These are phyloP conservation scores for Mitragyna speciosa DNA, from an alignment of 257 asterid species.

Conservation along the genomic window DNA sequence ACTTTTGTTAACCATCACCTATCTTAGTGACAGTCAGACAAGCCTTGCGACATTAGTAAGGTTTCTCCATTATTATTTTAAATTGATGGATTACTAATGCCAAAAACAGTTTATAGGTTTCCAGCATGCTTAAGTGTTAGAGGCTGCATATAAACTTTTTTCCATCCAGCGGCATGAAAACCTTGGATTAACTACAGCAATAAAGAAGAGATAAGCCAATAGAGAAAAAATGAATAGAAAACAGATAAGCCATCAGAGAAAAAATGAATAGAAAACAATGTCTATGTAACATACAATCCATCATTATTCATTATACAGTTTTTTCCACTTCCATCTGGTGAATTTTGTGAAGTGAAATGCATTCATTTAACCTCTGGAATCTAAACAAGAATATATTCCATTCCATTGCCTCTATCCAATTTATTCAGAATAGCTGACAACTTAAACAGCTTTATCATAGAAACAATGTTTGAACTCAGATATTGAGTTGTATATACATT, in stretches of 20 bases:
- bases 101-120: neutral
- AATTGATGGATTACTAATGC: neutral
- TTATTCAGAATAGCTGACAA: neutral
- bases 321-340: neutral
- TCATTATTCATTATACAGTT: neutral
- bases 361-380: neutral
- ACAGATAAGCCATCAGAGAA: too few species aligned
- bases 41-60: neutral
- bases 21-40: neutral
- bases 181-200: constrained; percentile 4
- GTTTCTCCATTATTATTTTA: neutral
- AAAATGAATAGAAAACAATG: too few species aligned
- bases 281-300: neutral
- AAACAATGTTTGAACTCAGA: neutral
- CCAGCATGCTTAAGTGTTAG: neutral
- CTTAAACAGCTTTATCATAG: neutral
- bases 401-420: neutral
- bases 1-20: neutral
- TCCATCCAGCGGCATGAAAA: neutral
- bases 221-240: neutral
- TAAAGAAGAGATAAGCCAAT: neutral
- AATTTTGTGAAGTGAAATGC: neutral
- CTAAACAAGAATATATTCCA: neutral
- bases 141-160: neutral
- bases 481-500: neutral